Evolutionary conservation across 2,329 filamentous ascomycete genomes (phyloP).

Genomic region (Thermothelomyces thermophilus): DNA sequence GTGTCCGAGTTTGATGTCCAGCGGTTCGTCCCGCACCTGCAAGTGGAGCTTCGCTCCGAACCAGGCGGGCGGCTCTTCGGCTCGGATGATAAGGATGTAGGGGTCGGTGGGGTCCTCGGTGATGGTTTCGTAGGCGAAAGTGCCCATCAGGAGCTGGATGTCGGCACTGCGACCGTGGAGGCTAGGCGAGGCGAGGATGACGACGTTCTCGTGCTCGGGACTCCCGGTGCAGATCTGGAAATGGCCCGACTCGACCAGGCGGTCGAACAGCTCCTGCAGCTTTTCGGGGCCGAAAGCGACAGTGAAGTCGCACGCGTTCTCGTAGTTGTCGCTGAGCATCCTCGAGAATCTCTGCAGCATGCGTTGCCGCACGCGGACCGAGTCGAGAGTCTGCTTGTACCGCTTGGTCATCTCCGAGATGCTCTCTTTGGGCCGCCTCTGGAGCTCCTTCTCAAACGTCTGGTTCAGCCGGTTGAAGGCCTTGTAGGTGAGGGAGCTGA

Average conservation of each 20-base stretch:
- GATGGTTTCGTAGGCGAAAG: constrained; percentile 47
- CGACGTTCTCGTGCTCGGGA: constrained; percentile 67
- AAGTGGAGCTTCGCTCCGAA: constrained; percentile 68
- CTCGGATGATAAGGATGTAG: constrained; percentile 78
- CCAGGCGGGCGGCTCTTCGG: constrained; percentile 75
- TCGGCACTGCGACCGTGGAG: constrained; percentile 70
- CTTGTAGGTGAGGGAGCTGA: constrained; percentile 89
- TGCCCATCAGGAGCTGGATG: constrained; percentile 79
- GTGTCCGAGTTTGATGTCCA: constrained; percentile 81
- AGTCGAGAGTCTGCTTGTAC: constrained; percentile 92
- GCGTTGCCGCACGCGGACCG: constrained; percentile 88
- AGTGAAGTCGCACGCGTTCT: constrained; percentile 94
- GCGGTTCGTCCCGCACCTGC: constrained; percentile 66
- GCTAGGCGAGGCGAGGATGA: constrained; percentile 77
- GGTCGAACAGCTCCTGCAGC: constrained; percentile 71
- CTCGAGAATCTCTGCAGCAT: constrained; percentile 95
- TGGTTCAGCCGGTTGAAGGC: constrained; percentile 79
- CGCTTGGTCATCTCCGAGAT: constrained; percentile 89
- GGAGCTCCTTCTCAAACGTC: constrained; percentile 87
- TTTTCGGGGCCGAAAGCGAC: constrained; percentile 63
- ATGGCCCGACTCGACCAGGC: constrained; percentile 74
- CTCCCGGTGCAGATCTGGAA: constrained; percentile 73
- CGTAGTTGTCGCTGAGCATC: constrained; percentile 85
- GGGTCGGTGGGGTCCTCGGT: constrained; percentile 70
- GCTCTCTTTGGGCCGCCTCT: constrained; percentile 76